Conservation (phyloP, 768 basidiomycete species). For the Hericium rajendrae region DNA sequence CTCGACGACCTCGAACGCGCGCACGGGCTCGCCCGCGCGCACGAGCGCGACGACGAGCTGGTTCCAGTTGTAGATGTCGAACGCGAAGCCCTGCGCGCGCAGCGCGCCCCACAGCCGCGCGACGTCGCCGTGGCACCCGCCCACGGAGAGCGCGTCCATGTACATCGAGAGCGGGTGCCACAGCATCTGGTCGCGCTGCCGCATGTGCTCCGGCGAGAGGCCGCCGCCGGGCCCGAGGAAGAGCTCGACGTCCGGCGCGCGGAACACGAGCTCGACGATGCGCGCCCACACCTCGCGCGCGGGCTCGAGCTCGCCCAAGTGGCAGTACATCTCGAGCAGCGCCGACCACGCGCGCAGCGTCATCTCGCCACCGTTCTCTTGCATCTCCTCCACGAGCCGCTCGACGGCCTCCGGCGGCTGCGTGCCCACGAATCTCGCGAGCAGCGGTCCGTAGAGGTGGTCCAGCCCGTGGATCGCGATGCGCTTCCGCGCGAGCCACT, state of each 20-base stretch:
- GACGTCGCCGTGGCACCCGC: conserved; percentile 52
- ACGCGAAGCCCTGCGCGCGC: conserved; percentile 53
- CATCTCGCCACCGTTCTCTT: conserved; percentile 45
- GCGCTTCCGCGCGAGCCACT: conserved; percentile 31
- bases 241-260: conserved; percentile 25
- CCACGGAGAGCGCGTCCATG: conserved; percentile 62
- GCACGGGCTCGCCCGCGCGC: conserved; percentile 71
- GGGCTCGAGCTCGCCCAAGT: conserved; percentile 40
- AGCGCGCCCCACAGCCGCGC: conserved; percentile 59
- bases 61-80: conserved; percentile 91
- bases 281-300: conserved; percentile 60
- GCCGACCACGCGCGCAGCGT: conserved; percentile 51
- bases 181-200: conserved; percentile 44
- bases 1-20: conserved; percentile 78
- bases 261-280: conserved; percentile 49
- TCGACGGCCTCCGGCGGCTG: conserved; percentile 43
- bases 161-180: conserved; percentile 74
- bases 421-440: conserved; percentile 38
- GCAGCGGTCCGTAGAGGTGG: conserved; percentile 51
- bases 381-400: conserved; percentile 42
- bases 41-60: conserved; percentile 67
- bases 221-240: conserved; percentile 19
- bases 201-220: conserved; percentile 6
- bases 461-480: conserved; percentile 37
- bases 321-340: conserved; percentile 67